Base-by-base conservation (phyloP, 352 stramenopile species). In the Globisporangium lucens region DNA sequence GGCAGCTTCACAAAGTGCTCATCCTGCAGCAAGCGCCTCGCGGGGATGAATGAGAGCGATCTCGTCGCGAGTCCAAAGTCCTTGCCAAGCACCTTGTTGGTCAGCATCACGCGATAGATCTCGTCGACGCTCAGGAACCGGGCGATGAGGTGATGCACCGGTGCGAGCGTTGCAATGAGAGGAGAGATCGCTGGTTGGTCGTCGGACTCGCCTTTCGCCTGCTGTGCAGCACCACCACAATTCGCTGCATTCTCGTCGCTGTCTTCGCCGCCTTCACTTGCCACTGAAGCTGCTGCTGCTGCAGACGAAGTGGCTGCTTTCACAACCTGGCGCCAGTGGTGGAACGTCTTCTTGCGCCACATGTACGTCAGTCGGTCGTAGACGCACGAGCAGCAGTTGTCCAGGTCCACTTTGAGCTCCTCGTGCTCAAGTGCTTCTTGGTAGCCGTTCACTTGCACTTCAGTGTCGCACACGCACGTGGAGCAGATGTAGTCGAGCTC, bases 311-410 rank as follows among this genome's bases (percentile, higher is more conserved):
- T 63, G 59, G 41, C 49, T 20, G 61, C 65, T 57, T 64, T 73
- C 38, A 84, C 76, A 2, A 71, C 69, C 61, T 89, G 77, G 20
- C 79, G 75, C 84, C 82, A 92, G 67, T 87, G 82, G 65, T 90
- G 77, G 65, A 92, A 92, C 2, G 76, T 88, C 71, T 90, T 89
- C 75, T 92, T 92, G 65, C 82, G 79, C 74, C 80, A 86, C 77
- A 90, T 84, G 66, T 90, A 89, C 41, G 77, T 88, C 56, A 90
- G 69, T 8, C 84, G 82, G 67, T 90, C 79, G 65, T 90, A 86
- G 7, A 88, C 72, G 53, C 84, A 92, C 20, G 81, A 75, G 63
- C 82, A 92, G 76, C 76, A 89, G 10, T 82, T 76, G 55, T 87
- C 80, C 47, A 77, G 51, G 52, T 75, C 66, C 5, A 81, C 6